Evolutionary conservation across 768 basidiomycete species (phyloP), one percentile per base, ranked within the genome.

Genomic region (Pisolithus microcarpus): DNA sequence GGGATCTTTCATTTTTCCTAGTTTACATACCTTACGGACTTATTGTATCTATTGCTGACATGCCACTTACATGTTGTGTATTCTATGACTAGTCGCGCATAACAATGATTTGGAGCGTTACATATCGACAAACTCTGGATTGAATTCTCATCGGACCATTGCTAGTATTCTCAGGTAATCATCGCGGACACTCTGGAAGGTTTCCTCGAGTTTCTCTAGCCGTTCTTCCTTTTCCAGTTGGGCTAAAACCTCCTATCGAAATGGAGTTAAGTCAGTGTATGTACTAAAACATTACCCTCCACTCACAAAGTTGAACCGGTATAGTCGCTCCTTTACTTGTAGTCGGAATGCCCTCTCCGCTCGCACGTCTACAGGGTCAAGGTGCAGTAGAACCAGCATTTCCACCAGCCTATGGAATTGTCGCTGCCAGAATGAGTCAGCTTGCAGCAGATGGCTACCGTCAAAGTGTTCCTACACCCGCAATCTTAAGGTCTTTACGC

Each of bases 261-360:
- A 10, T 13, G 38, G 19, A n/a, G 44, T 8, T 34, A 24, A n/a
- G 44, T 40, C 23, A 50, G 18, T 36, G 46, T 11, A 57, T 45
- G 24, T 13, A 54, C 26, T 28, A 43, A 34, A 18, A 24, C 18
- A 26, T 44, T 16, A 24, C 19, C 5, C 1, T 3, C 18, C 34
- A 76, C 87, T 61, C 60, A 93, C 92, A 65, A 85, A 96, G 70
- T 98, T 99, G 70, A 97, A 97, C 19, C 92, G 78, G 62, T 89
- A 97, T 40, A 99, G 68, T 37, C 96, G 80, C 66, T 96, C 92
- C 69, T 99, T 99, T 62, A 95, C 92, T 66, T 92, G 87, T 30
- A 99, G 66, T 48, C 95, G 75, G 66, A 86, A 96, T 9, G 85
- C 82, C 48, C 74, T 80, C 58, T 74, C 66, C 23, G 74, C 72